phyloP scores from a whole-genome alignment of 2,329 filamentous ascomycete species.

The Trichoderma aggressivum region DNA sequence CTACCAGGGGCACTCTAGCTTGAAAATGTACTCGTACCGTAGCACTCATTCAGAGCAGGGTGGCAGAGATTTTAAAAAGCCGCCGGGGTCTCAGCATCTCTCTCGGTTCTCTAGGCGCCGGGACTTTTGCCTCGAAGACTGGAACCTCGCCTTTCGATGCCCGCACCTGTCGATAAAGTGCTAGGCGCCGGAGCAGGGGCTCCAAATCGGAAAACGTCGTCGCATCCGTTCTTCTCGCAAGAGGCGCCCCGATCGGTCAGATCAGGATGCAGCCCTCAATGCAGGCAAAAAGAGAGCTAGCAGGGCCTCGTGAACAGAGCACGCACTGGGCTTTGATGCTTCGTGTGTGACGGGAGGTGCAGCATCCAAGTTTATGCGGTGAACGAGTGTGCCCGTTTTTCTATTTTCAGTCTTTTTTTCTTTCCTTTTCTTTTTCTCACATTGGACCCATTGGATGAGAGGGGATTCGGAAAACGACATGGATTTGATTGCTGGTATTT shows the following conservation, averaged over 20 bases:
- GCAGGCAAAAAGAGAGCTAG: slow-evolving; percentile 1
- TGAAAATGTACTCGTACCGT: neutral
- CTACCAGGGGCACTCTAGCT: neutral
- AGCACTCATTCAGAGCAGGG: neutral
- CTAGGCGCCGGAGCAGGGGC: neutral
- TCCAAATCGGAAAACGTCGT: slow-evolving; percentile 8
- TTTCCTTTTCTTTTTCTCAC: neutral
- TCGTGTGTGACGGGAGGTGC: neutral
- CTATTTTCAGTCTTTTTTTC: neutral
- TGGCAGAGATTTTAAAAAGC: neutral
- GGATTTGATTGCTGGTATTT: neutral
- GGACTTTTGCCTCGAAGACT: neutral
- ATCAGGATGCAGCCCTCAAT: slow-evolving; percentile 14
- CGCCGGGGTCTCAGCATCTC: neutral
- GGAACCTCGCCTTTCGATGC: neutral
- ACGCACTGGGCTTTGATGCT: neutral
- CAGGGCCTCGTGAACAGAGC: slow-evolving; percentile 11
- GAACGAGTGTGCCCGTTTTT: neutral
- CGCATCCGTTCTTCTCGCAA: neutral
- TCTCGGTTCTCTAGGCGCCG: neutral
- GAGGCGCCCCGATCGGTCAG: neutral
- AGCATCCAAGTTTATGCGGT: neutral
- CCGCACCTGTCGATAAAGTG: neutral
- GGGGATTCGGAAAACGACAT: neutral
- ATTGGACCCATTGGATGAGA: neutral